These are phyloP conservation scores for Pleurostoma richardsiae DNA, from an alignment of 2,329 filamentous ascomycete species.

Conservation along the genomic window DNA sequence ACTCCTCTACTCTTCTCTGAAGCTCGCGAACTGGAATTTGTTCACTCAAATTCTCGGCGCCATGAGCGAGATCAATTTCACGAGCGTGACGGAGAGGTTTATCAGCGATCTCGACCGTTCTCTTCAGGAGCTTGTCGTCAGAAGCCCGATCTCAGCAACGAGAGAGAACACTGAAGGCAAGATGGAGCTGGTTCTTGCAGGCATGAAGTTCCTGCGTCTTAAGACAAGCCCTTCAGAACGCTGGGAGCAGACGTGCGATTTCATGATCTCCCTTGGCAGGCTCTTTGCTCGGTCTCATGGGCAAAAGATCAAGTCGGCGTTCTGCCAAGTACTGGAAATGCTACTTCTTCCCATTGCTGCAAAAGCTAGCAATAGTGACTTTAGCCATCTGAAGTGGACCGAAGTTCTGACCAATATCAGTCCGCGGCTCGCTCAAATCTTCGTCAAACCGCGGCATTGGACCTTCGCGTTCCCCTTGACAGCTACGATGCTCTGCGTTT, in stretches of 20 bases:
- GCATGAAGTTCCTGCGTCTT: constrained; percentile 85
- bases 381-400: constrained; percentile 79
- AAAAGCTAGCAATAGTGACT: constrained; percentile 67
- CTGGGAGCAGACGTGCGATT: constrained; percentile 86
- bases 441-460: constrained; percentile 92
- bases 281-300: constrained; percentile 84
- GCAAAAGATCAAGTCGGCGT: constrained; percentile 85
- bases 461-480: constrained; percentile 81
- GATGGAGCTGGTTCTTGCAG: constrained; percentile 80
- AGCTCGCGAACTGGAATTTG: constrained; percentile 91
- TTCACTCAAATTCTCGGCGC: constrained; percentile 91
- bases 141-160: constrained; percentile 52
- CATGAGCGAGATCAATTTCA: constrained; percentile 91
- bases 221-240: constrained; percentile 66
- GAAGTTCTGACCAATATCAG: constrained; percentile 77
- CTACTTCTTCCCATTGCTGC: constrained; percentile 83
- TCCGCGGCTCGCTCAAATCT: constrained; percentile 75
- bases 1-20: constrained; percentile 70
- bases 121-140: constrained; percentile 69
- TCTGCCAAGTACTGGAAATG: constrained; percentile 86
- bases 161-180: constrained; percentile 71
- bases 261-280: constrained; percentile 74
- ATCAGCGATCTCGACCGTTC: constrained; percentile 73
- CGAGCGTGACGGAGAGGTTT: constrained; percentile 77
- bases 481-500: constrained; percentile 81